Conservation (phyloP, 2,329 filamentous ascomycete genomes). For the Aspergillus japonicus region DNA sequence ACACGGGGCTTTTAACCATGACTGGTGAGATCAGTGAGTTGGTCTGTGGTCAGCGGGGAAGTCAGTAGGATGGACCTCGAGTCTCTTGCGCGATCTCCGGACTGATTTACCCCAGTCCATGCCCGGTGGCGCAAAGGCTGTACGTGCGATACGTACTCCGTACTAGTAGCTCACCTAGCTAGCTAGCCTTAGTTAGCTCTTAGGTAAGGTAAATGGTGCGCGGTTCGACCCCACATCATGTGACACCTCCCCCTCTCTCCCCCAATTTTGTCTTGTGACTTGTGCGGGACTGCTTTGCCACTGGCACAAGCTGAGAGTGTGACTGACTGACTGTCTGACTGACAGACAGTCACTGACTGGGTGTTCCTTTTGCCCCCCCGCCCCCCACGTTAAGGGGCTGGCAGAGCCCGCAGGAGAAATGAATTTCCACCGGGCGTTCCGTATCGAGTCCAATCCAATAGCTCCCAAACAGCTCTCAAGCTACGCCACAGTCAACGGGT, state of each 20-base stretch:
- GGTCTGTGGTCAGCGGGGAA: not conserved
- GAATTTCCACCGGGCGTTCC: not conserved
- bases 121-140: not conserved
- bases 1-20: not conserved
- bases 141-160: no score
- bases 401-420: not conserved
- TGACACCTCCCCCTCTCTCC: constrained; percentile 11
- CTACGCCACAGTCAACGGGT: constrained; percentile 4
- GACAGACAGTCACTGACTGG: not conserved
- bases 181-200: not conserved
- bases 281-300: constrained; percentile 7
- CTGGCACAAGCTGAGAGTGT: not conserved
- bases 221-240: constrained; percentile 23
- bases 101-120: not conserved
- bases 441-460: not conserved
- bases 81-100: not conserved
- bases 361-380: not conserved
- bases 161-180: no score
- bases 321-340: not conserved
- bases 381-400: constrained; percentile 2
- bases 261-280: constrained; percentile 22
- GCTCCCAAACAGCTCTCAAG: not conserved
- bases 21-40: not conserved
- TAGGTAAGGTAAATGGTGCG: constrained; percentile 8
- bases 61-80: not conserved